Conservation (phyloP, 2,329 filamentous ascomycete species). For the Pseudogymnoascus sp. region DNA sequence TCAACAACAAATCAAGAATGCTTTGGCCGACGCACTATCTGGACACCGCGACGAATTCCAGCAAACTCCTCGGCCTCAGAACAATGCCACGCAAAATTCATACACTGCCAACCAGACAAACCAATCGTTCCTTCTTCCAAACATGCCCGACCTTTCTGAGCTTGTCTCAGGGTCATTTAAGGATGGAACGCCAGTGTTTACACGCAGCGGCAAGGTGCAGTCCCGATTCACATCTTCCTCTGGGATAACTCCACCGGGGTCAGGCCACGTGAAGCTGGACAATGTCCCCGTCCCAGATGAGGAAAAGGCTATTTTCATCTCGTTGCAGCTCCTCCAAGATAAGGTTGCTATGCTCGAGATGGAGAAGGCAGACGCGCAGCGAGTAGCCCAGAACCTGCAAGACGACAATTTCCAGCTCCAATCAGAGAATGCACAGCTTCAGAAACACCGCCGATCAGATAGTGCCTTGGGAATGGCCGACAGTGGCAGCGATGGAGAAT, state of each 20-base stretch:
- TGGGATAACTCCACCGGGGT: conserved; percentile 27
- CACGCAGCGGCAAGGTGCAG: conserved; percentile 40
- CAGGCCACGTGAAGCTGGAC: conserved; percentile 41
- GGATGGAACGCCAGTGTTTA: conserved; percentile 35
- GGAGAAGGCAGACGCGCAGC: conserved; percentile 45
- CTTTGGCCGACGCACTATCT: conserved; percentile 9
- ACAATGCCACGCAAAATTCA: conserved; percentile 27
- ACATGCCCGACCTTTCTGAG: conserved; percentile 54
- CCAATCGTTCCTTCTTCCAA: conserved; percentile 54
- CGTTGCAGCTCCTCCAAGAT: conserved; percentile 50
- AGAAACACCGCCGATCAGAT: conserved; percentile 36
- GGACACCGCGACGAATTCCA: conserved; percentile 1
- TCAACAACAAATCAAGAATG: conserved; percentile 14
- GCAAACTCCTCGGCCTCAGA: conserved; percentile 18
- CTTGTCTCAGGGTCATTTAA: conserved; percentile 45
- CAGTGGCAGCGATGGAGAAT: conserved; percentile 39
- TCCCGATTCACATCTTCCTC: conserved; percentile 48
- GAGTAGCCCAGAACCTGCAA: conserved; percentile 43
- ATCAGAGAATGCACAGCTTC: conserved; percentile 36
- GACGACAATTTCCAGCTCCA: conserved; percentile 44
- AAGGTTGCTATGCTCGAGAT: conserved; percentile 49
- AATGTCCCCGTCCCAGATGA: conserved; percentile 51
- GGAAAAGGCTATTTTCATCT: conserved; percentile 56
- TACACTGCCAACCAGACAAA: conserved; percentile 42
- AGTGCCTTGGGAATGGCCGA: conserved; percentile 32